Conservation (phyloP, 1,139 yeast species). For the Lodderomyces theae region DNA sequence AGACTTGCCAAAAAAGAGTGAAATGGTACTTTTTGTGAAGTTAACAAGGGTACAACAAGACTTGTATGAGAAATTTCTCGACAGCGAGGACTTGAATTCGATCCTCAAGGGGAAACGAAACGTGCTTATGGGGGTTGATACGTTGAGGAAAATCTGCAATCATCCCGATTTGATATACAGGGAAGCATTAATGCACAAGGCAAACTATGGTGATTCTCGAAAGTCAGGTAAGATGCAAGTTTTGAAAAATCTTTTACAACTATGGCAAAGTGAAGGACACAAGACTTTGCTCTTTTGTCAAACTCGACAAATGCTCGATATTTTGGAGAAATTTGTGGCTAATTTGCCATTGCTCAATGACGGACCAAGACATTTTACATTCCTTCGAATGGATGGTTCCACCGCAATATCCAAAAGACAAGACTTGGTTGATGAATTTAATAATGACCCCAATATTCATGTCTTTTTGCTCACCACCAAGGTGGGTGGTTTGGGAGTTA, state of each 20-base stretch:
- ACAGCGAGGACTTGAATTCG: conserved; percentile 71
- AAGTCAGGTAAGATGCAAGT: conserved; percentile 93
- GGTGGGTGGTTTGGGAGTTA: conserved; percentile 95
- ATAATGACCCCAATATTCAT: conserved; percentile 52
- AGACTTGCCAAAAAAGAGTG: conserved; percentile 89
- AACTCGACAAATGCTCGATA: conserved; percentile 91
- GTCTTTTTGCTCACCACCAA: conserved; percentile 85
- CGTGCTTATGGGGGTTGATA: conserved; percentile 86
- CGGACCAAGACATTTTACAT: conserved; percentile 33
- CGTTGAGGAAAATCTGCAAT: conserved; percentile 86
- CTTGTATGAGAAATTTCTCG: conserved; percentile 69
- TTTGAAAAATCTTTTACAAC: conserved; percentile 64
- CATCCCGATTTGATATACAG: conserved; percentile 86
- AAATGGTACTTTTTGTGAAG: conserved; percentile 89
- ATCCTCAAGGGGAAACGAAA: conserved; percentile 77
- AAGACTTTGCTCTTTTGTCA: conserved; percentile 84
- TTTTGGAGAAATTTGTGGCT: conserved; percentile 61
- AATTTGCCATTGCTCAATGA: conserved; percentile 31
- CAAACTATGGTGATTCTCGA: conserved; percentile 58
- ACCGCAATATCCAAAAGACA: conserved; percentile 81
- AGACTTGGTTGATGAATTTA: conserved; percentile 74
- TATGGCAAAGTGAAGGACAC: conserved; percentile 79
- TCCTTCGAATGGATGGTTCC: conserved; percentile 90
- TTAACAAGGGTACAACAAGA: conserved; percentile 73
- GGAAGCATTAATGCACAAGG: conserved; percentile 43